Conservation (phyloP, 2,329 filamentous ascomycete genomes). For the Claviceps maximensis region DNA sequence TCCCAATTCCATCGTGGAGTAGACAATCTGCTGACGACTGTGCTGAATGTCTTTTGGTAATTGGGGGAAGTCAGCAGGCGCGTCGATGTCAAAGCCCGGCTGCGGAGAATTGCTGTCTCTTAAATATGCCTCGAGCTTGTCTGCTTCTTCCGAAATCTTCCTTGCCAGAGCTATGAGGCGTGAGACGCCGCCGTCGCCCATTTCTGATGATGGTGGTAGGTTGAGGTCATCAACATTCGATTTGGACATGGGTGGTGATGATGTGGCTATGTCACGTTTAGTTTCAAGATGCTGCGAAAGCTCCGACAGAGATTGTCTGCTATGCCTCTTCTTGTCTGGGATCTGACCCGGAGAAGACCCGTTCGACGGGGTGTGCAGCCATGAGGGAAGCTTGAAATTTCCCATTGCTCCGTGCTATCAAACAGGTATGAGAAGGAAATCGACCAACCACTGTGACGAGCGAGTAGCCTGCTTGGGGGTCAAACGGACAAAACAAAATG, state of each 20-base stretch:
- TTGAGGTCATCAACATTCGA: not conserved
- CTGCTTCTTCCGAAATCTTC: slow-evolving; percentile 34
- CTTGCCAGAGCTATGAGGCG: slow-evolving; percentile 32
- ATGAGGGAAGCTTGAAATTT: slow-evolving; percentile 22
- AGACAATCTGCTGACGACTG: slow-evolving; percentile 33
- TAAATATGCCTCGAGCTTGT: slow-evolving; percentile 35
- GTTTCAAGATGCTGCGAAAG: slow-evolving; percentile 13
- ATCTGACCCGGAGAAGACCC: slow-evolving; percentile 9
- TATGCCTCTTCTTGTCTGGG: slow-evolving; percentile 20
- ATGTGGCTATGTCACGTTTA: slow-evolving; percentile 9
- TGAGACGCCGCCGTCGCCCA: slow-evolving; percentile 14
- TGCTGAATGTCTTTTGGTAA: slow-evolving; percentile 32
- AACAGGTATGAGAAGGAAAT: not conserved
- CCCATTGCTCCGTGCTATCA: slow-evolving; percentile 13
- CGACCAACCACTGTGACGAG: not conserved
- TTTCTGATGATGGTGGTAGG: not conserved
- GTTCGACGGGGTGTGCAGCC: slow-evolving; percentile 16
- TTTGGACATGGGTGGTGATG: not conserved
- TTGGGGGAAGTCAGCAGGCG: slow-evolving; percentile 31
- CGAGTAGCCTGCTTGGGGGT: not conserved
- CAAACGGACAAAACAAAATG: not conserved
- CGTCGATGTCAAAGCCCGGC: slow-evolving; percentile 32
- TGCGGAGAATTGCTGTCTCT: slow-evolving; percentile 26
- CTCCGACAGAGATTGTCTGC: slow-evolving; percentile 20
- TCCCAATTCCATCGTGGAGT: slow-evolving; percentile 34